Conservation (phyloP, 441 rosid species). For the Breynia disticha region DNA sequence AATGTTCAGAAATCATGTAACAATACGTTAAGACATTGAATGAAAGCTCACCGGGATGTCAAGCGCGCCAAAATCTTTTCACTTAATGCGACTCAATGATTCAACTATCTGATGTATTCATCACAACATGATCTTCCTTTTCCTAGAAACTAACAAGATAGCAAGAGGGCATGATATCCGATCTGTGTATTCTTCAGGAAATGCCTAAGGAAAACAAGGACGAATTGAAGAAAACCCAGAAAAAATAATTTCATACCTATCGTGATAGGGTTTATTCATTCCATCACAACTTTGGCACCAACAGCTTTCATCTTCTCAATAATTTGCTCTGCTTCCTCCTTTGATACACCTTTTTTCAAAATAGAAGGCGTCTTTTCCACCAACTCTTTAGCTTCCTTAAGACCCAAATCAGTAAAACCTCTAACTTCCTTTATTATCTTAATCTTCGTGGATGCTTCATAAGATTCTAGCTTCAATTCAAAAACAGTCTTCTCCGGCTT, state of each 20-base stretch:
- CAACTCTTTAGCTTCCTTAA: constrained; percentile 76
- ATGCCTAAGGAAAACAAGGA: no score
- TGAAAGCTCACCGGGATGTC: no score
- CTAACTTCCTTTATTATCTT: constrained; percentile 74
- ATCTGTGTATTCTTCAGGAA: no score
- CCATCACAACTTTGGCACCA: constrained; percentile 84
- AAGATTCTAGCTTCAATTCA: constrained; percentile 70
- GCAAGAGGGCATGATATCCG: no score
- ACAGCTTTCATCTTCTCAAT: constrained; percentile 73
- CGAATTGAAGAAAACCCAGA: no score
- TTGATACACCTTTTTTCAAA: constrained; percentile 65
- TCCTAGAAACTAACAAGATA: no score
- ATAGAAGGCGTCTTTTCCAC: constrained; percentile 64
- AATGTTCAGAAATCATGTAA: no score
- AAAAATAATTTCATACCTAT: background rate
- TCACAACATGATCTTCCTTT: no score
- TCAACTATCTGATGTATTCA: no score
- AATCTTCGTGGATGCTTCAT: constrained; percentile 50
- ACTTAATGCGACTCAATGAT: no score
- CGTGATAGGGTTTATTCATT: constrained; percentile 24
- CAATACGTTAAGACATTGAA: no score
- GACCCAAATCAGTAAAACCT: constrained; percentile 52
- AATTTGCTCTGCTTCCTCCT: constrained; percentile 79
- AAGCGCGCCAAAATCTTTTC: no score
- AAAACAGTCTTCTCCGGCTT: constrained; percentile 71